Percentiles rank a stretch among this genome's conserved stretches.
Conservation (phyloP, 2,329 filamentous ascomycete genomes). For the Penicillium sp. region DNA sequence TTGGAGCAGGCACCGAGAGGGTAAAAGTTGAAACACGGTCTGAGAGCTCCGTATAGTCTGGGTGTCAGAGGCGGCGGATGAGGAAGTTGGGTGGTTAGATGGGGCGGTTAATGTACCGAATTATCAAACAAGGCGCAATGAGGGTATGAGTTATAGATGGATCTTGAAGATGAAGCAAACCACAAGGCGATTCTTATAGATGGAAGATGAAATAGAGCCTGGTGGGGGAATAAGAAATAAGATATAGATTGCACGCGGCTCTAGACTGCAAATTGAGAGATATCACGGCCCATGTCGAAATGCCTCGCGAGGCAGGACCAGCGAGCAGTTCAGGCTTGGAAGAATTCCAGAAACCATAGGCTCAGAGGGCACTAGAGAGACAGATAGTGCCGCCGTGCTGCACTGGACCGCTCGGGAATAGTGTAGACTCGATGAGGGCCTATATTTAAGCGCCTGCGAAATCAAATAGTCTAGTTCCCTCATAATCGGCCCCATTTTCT, state of each 20-base stretch:
- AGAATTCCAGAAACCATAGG: conserved; percentile 25
- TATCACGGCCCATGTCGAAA: conserved; percentile 24
- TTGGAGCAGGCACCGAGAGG: conserved; percentile 19
- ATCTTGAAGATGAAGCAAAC: neutral
- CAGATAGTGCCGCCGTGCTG: conserved; percentile 30
- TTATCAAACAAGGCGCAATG: neutral
- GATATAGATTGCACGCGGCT: conserved; percentile 19
- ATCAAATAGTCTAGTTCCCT: conserved; percentile 20
- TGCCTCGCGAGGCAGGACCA: conserved; percentile 35
- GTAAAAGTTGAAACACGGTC: conserved; percentile 25
- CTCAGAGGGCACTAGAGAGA: conserved; percentile 26
- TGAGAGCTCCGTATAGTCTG: conserved; percentile 14
- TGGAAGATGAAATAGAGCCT: conserved; percentile 11
- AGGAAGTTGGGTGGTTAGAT: conserved; percentile 2
- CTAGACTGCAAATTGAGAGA: conserved; percentile 24
- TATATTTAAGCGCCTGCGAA: conserved; percentile 37
- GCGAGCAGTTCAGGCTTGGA: conserved; percentile 23
- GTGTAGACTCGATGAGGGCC: conserved; percentile 29
- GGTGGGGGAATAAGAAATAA: conserved; percentile 16
- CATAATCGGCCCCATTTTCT: conserved; percentile 29
- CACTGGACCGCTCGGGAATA: conserved; percentile 19
- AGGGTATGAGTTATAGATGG: neutral
- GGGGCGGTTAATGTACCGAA: neutral
- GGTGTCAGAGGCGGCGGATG: conserved; percentile 11
- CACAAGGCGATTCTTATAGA: conserved; percentile 15